Conservation (phyloP, 768 basidiomycete genomes). For the Calocera cornea region DNA sequence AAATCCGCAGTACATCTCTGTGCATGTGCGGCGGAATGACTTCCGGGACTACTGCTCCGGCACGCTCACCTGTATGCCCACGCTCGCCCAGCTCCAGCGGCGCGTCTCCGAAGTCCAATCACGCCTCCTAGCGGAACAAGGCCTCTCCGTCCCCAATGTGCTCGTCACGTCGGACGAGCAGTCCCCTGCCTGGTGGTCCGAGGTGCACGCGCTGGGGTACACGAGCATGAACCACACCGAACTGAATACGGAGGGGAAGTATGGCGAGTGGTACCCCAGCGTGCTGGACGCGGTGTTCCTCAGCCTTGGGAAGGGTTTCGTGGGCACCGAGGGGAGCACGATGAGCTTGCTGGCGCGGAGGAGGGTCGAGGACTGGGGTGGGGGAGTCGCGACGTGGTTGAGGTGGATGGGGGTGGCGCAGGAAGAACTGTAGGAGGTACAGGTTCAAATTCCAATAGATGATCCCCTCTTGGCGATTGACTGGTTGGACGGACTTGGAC, state of each 20-base stretch:
- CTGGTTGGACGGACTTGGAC: too few species aligned
- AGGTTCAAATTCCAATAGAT: too few species aligned
- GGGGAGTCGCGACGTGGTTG: constrained; percentile 9
- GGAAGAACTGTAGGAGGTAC: not conserved
- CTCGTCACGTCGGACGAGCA: constrained; percentile 13
- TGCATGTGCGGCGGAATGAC: constrained; percentile 12
- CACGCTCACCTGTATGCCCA: not conserved
- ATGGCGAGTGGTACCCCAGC: constrained; percentile 7
- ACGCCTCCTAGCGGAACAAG: not conserved
- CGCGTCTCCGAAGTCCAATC: not conserved
- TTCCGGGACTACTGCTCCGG: not conserved
- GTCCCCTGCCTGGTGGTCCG: constrained; percentile 4
- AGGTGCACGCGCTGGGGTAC: constrained; percentile 8
- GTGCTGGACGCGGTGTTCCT: constrained; percentile 9
- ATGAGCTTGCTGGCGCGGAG: constrained; percentile 9
- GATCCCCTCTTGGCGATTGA: too few species aligned
- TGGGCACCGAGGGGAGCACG: constrained; percentile 13
- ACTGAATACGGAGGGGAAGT: constrained; percentile 2
- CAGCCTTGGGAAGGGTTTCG: constrained; percentile 10
- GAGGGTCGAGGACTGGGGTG: constrained; percentile 13
- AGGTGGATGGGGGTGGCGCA: not conserved
- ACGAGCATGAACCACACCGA: constrained; percentile 6
- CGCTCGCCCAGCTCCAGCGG: not conserved
- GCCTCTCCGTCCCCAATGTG: constrained; percentile 3
- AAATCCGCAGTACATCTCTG: constrained; percentile 10